Conservation (phyloP, 768 basidiomycete genomes). For the Leucocoprinus sp. region DNA sequence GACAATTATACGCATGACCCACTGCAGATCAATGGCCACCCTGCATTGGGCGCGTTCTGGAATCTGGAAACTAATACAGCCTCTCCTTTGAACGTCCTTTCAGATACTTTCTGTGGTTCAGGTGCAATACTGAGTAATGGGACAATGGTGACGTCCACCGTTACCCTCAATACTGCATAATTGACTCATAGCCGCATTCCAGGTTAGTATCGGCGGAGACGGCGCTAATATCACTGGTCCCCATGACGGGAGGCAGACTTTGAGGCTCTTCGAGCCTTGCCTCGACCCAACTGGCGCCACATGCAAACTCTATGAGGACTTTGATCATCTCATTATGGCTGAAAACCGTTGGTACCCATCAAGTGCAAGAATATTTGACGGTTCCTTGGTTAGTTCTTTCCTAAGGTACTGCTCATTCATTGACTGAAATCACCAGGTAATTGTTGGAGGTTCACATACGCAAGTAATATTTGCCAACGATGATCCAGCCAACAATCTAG, state of each 20-base stretch:
- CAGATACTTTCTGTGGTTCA: constrained; percentile 36
- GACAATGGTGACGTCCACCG: constrained; percentile 24
- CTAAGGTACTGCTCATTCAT: not conserved
- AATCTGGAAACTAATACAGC: constrained; percentile 31
- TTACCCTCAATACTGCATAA: constrained; percentile 1
- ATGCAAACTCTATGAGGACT: constrained; percentile 30
- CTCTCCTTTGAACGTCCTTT: constrained; percentile 25
- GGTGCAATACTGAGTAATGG: constrained; percentile 35
- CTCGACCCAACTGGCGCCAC: constrained; percentile 19
- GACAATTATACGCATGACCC: constrained; percentile 29
- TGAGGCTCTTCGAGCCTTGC: constrained; percentile 34
- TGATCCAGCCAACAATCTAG: constrained; percentile 38
- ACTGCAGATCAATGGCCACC: constrained; percentile 30
- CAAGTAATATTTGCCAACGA: constrained; percentile 55
- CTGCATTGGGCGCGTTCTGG: constrained; percentile 40
- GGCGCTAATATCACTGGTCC: constrained; percentile 20
- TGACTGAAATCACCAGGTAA: constrained; percentile 14
- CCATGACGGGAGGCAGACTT: constrained; percentile 26
- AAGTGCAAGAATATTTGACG: constrained; percentile 25
- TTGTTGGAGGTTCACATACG: constrained; percentile 23
- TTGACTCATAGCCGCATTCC: not conserved
- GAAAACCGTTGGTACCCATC: constrained; percentile 35
- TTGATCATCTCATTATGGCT: constrained; percentile 23
- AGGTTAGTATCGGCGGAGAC: constrained; percentile 25
- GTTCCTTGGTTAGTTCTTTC: constrained; percentile 26